A percentile compares a stretch with the other conserved stretches of the same genome.
phyloP scores from a whole-genome alignment of 75 land plant genomes.

The Azolla pinnata region DNA sequence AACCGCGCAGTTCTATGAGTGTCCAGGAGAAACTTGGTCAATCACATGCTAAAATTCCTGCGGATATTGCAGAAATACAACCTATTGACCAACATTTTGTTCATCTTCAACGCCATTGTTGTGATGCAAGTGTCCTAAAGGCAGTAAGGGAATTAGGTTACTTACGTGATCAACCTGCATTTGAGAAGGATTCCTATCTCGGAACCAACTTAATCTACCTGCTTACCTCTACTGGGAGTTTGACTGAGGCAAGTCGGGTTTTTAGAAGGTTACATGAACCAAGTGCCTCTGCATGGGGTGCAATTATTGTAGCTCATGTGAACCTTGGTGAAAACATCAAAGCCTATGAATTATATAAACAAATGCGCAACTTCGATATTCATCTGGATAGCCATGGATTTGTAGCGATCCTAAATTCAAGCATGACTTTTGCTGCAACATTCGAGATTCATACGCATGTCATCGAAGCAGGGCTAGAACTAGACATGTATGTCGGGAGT shows the following conservation, averaged over 20 bases:
- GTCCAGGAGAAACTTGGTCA: too few species aligned
- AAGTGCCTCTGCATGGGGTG: constrained; percentile 7
- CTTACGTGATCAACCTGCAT: neutral
- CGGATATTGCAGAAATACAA: too few species aligned
- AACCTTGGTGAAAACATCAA: neutral
- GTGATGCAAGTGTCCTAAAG: too few species aligned
- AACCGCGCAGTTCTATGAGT: too few species aligned
- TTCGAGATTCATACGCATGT: neutral
- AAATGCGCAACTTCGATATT: neutral
- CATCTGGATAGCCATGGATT: neutral
- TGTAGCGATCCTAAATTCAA: neutral
- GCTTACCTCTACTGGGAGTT: neutral
- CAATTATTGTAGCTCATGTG: neutral
- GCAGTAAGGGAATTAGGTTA: neutral
- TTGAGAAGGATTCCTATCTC: neutral
- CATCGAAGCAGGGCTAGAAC: neutral
- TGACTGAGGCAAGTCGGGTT: neutral
- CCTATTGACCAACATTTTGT: too few species aligned
- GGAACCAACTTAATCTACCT: constrained; percentile 4
- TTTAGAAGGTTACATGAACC: neutral
- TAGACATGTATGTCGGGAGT: constrained; percentile 6
- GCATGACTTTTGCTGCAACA: neutral
- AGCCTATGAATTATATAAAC: neutral
- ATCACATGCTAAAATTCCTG: too few species aligned
- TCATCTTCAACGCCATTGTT: too few species aligned